phyloP scores from a whole-genome alignment of 2,329 filamentous ascomycete species.

The Sclerotinia borealis region DNA sequence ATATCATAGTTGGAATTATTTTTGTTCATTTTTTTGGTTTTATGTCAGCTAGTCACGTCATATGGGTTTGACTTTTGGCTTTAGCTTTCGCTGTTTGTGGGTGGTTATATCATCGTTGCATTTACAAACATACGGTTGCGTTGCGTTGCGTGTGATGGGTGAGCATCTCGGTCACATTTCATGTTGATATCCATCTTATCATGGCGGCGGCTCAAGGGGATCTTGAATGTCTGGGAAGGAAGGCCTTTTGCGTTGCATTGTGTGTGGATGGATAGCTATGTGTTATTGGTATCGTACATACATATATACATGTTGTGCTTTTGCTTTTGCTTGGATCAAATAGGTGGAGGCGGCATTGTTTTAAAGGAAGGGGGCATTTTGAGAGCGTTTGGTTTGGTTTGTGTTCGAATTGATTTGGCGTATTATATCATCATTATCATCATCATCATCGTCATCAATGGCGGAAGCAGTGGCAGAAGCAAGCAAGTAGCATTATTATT shows the following conservation, averaged over 20 bases:
- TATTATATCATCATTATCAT: not conserved
- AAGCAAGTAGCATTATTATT: not conserved
- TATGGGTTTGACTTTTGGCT: not conserved
- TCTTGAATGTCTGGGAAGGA: not conserved
- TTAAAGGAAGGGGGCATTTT: not conserved
- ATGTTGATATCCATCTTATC: constrained; percentile 1
- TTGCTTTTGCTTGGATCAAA: not conserved
- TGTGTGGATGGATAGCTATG: not conserved
- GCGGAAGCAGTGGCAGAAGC: not conserved
- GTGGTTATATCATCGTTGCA: constrained; percentile 7
- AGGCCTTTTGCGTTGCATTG: not conserved
- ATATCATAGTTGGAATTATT: not conserved
- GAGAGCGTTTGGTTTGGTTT: not conserved
- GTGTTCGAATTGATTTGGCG: not conserved
- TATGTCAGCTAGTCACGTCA: not conserved
- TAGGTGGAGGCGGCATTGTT: not conserved
- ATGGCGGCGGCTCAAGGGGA: not conserved
- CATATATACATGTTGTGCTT: no score
- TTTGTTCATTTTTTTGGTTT: not conserved
- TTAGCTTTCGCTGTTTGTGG: not conserved
- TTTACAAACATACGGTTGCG: constrained; percentile 5
- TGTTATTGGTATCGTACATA: not conserved
- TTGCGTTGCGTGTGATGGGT: not conserved
- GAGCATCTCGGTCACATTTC: not conserved
- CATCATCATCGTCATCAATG: not conserved